Percentiles rank a stretch among this genome's conserved stretches.
Evolutionary conservation across 495 filamentous ascomycete genomes (phyloP).

Genomic region (Neurospora sp.): DNA sequence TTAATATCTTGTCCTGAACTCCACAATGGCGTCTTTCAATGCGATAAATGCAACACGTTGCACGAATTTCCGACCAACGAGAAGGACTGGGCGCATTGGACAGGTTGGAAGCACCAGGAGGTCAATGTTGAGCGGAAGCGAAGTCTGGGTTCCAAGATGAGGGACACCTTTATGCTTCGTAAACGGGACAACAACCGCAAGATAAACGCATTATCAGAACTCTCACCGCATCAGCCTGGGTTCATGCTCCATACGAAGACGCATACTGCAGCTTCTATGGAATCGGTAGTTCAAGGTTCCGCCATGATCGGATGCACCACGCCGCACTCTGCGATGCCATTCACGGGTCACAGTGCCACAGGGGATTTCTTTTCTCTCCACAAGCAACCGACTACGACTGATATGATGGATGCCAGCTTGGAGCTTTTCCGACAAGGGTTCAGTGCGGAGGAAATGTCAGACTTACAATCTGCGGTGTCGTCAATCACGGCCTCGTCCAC

Average conservation of each 20-base stretch:
- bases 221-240: background rate
- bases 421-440: slow-evolving; percentile 17
- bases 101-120: slow-evolving; percentile 16
- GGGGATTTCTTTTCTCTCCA: slow-evolving; percentile 6
- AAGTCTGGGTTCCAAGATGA: slow-evolving; percentile 25
- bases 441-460: slow-evolving; percentile 9
- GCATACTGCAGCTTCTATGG: slow-evolving; percentile 8
- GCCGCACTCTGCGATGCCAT: slow-evolving; percentile 1
- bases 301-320: slow-evolving; percentile 5
- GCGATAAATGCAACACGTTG: slow-evolving; percentile 23
- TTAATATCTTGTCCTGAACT: slow-evolving; percentile 23
- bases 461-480: slow-evolving; percentile 14
- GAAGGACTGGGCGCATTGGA: slow-evolving; percentile 27
- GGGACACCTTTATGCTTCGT: slow-evolving; percentile 15
- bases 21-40: slow-evolving; percentile 21
- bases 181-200: slow-evolving; percentile 16
- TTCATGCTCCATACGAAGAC: slow-evolving; percentile 7
- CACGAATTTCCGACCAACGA: slow-evolving; percentile 27
- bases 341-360: slow-evolving; percentile 3
- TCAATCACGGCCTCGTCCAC: slow-evolving; percentile 16
- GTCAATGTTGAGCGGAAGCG: slow-evolving; percentile 16
- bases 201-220: slow-evolving; percentile 2
- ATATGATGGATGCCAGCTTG: slow-evolving; percentile 9
- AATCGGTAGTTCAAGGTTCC: slow-evolving; percentile 8
- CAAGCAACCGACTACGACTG: slow-evolving; percentile 4